Percentiles rank a stretch among this genome's conserved stretches.
These are phyloP conservation scores for Macrocybe gigantea DNA, from an alignment of 768 basidiomycete genomes.

Conservation along the genomic window DNA sequence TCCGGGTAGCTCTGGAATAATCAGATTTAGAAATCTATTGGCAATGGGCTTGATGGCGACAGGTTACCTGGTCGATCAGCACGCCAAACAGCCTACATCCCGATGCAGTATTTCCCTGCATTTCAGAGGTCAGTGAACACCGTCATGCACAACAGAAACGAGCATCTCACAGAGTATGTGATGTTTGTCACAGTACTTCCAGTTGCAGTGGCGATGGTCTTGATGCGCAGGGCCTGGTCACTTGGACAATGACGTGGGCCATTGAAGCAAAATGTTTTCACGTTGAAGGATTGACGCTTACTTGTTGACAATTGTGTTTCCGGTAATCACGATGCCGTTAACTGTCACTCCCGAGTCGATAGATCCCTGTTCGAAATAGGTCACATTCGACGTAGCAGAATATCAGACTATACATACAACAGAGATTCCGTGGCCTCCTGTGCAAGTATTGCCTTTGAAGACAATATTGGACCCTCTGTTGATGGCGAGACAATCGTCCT, in stretches of 20 bases:
- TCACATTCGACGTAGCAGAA: constrained; percentile 24
- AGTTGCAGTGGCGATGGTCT: constrained; percentile 40
- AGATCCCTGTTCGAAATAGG: constrained; percentile 42
- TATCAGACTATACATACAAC: constrained; percentile 35
- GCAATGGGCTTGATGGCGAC: background rate
- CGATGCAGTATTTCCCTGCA: constrained; percentile 47
- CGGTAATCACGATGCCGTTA: constrained; percentile 37
- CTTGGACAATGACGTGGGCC: constrained; percentile 19
- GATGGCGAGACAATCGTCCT: constrained; percentile 61
- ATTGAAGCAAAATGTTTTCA: background rate
- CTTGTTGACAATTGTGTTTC: constrained; percentile 55
- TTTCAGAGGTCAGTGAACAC: background rate
- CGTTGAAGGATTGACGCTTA: constrained; percentile 12
- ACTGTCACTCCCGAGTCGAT: constrained; percentile 42
- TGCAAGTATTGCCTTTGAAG: constrained; percentile 49
- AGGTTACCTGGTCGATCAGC: constrained; percentile 49
- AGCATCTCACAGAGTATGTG: constrained; percentile 36
- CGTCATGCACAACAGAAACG: background rate
- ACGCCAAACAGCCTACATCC: constrained; percentile 47
- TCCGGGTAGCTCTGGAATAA: constrained; percentile 48
- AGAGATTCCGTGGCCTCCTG: constrained; percentile 60
- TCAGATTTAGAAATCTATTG: background rate
- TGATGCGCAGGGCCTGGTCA: constrained; percentile 56
- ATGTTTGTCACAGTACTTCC: constrained; percentile 43
- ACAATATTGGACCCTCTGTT: constrained; percentile 37